Conservation (phyloP, 176 grass and related monocot genomes). For the Oryza longistaminata region DNA sequence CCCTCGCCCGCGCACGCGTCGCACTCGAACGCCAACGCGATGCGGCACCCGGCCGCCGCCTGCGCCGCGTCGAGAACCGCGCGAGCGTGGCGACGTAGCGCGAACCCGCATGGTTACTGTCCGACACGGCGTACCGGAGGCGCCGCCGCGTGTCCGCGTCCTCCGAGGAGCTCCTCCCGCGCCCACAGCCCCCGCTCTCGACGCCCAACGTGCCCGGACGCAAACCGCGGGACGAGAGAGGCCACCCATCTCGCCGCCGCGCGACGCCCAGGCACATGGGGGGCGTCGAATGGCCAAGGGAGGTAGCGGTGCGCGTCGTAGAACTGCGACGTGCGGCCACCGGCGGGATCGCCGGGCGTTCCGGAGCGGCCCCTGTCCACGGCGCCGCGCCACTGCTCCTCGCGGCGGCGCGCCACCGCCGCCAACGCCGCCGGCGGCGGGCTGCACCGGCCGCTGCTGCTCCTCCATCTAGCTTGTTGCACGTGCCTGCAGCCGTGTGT, state of each 20-base stretch:
- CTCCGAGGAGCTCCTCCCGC: slow-evolving; percentile 56
- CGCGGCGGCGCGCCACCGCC: neutral
- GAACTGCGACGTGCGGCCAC: slow-evolving; percentile 65
- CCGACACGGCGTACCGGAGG: slow-evolving; percentile 55
- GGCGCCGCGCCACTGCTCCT: slow-evolving; percentile 52
- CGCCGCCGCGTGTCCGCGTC: slow-evolving; percentile 21
- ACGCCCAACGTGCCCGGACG: slow-evolving; percentile 40
- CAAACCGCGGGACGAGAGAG: slow-evolving; percentile 3
- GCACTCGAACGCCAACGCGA: slow-evolving; percentile 62
- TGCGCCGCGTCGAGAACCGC: slow-evolving; percentile 3
- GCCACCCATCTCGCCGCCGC: neutral
- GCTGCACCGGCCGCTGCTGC: neutral
- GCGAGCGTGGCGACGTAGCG: slow-evolving; percentile 50
- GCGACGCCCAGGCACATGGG: no score
- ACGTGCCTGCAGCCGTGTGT: neutral
- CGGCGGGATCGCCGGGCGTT: slow-evolving; percentile 21
- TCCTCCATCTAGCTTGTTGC: neutral
- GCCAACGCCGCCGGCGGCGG: neutral
- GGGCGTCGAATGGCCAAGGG: no score
- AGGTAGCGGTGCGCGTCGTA: slow-evolving; percentile 49
- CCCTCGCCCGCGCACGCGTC: slow-evolving; percentile 33
- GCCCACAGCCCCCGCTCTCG: slow-evolving; percentile 41
- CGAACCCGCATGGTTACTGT: slow-evolving; percentile 57
- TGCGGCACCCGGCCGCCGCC: slow-evolving; percentile 38
- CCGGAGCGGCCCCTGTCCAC: slow-evolving; percentile 38